Conservation (phyloP, 768 basidiomycete genomes). For the Rhodotorula paludigena region DNA sequence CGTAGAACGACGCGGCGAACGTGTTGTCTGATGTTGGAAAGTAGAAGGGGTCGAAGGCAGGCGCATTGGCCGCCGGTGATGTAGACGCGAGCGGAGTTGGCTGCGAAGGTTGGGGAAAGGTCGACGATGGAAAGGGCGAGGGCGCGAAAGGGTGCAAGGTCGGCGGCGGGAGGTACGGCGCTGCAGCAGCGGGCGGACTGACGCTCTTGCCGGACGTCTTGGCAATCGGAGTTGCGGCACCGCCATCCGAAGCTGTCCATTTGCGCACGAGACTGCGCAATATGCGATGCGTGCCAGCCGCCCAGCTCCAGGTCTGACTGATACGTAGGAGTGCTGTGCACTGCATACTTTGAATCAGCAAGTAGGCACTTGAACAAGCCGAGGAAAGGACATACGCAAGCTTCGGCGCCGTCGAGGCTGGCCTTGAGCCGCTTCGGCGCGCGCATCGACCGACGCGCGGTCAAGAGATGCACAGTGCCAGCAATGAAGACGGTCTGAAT, state of each 20-base stretch:
- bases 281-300: neutral
- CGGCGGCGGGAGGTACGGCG: neutral
- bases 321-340: neutral
- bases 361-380: neutral
- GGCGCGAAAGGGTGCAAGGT: no score
- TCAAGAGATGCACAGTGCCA: neutral
- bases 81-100: no score
- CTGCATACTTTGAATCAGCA: neutral
- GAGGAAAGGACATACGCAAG: neutral
- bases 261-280: neutral
- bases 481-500: neutral
- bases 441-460: neutral
- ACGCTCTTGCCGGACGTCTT: neutral
- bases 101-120: no score
- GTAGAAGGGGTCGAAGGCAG: no score
- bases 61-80: no score
- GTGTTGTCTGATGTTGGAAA: no score
- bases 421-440: constrained; percentile 2
- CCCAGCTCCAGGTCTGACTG: neutral
- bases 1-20: no score
- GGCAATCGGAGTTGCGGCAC: neutral
- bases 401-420: neutral
- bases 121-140: no score
- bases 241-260: neutral
- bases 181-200: neutral